phyloP scores from a whole-genome alignment of 1,284 basidiomycete genomes.

The Ganoderma lingzhi region DNA sequence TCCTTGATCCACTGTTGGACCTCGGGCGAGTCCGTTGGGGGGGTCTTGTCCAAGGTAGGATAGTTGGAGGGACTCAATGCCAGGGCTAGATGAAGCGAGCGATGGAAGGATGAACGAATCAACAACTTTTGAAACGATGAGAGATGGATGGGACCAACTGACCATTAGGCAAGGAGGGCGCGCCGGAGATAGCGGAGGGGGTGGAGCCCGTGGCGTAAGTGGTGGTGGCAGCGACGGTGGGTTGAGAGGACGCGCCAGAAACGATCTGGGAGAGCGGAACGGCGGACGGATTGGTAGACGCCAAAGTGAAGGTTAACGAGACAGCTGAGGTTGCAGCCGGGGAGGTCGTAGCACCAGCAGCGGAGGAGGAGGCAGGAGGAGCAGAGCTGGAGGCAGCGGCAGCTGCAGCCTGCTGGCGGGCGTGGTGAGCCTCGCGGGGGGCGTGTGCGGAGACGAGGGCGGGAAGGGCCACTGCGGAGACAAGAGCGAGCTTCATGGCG shows the following conservation, averaged over 20 bases:
- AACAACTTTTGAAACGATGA: slow-evolving; percentile 2
- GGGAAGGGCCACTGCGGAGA: slow-evolving; percentile 45
- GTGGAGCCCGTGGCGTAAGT: slow-evolving; percentile 50
- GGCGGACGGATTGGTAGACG: slow-evolving; percentile 67
- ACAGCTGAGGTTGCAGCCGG: slow-evolving; percentile 20
- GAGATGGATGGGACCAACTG: slow-evolving; percentile 23
- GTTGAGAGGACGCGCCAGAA: slow-evolving; percentile 44
- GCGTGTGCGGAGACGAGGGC: slow-evolving; percentile 41
- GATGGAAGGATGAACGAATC: neutral
- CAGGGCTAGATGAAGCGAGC: slow-evolving; percentile 43
- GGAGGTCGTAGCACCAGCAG: slow-evolving; percentile 26
- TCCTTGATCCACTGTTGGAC: slow-evolving; percentile 80
- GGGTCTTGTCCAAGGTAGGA: slow-evolving; percentile 73
- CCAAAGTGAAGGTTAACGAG: slow-evolving; percentile 49
- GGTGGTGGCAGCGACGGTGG: slow-evolving; percentile 50
- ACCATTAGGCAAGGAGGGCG: slow-evolving; percentile 62
- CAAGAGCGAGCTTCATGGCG: slow-evolving; percentile 46
- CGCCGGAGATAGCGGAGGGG: slow-evolving; percentile 54
- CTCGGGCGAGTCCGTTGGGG: slow-evolving; percentile 71
- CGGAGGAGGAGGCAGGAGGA: slow-evolving; percentile 22
- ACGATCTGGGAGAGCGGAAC: slow-evolving; percentile 58
- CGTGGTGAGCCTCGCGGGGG: slow-evolving; percentile 34
- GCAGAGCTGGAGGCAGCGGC: slow-evolving; percentile 30
- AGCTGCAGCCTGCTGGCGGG: slow-evolving; percentile 42
- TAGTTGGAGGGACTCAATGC: slow-evolving; percentile 61